Conservation (phyloP, 2,329 filamentous ascomycete species). For the Capronia americana region DNA sequence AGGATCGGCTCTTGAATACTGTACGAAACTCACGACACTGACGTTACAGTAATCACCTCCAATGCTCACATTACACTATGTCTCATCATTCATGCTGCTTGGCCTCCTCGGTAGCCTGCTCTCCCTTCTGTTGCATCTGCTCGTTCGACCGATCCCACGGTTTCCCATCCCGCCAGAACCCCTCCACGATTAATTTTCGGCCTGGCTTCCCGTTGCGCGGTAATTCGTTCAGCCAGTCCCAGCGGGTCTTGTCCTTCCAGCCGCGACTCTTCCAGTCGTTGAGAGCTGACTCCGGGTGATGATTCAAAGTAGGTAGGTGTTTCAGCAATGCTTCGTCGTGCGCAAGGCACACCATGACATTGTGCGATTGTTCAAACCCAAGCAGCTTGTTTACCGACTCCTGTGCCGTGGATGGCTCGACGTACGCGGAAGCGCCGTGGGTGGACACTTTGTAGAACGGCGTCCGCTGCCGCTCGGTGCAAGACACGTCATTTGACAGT, state of each 20-base stretch:
- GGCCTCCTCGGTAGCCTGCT: neutral
- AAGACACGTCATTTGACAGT: slow-evolving; percentile 17
- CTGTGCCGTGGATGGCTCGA: slow-evolving; percentile 39
- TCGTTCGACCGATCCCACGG: slow-evolving; percentile 20
- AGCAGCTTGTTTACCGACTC: slow-evolving; percentile 40
- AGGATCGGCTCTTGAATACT: slow-evolving; percentile 25
- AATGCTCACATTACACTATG: neutral
- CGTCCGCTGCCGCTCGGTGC: slow-evolving; percentile 28
- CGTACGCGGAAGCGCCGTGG: slow-evolving; percentile 22
- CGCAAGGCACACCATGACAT: slow-evolving; percentile 42
- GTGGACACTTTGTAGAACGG: slow-evolving; percentile 40
- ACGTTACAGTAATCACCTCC: too few relatives aligned
- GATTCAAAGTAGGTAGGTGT: slow-evolving; percentile 41
- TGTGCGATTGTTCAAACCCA: slow-evolving; percentile 39
- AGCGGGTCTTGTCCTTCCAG: slow-evolving; percentile 37
- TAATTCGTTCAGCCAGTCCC: slow-evolving; percentile 32
- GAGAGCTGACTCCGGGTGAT: slow-evolving; percentile 21
- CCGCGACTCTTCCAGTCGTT: slow-evolving; percentile 41
- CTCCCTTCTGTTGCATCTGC: slow-evolving; percentile 2
- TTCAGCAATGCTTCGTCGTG: slow-evolving; percentile 42
- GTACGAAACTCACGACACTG: neutral
- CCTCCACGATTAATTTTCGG: slow-evolving; percentile 23
- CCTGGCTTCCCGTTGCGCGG: slow-evolving; percentile 23
- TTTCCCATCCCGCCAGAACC: slow-evolving; percentile 31
- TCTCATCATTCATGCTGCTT: neutral